Evolutionary conservation across 2,329 filamentous ascomycete species (phyloP).

Genomic region (Fusarium tjaetaba): DNA sequence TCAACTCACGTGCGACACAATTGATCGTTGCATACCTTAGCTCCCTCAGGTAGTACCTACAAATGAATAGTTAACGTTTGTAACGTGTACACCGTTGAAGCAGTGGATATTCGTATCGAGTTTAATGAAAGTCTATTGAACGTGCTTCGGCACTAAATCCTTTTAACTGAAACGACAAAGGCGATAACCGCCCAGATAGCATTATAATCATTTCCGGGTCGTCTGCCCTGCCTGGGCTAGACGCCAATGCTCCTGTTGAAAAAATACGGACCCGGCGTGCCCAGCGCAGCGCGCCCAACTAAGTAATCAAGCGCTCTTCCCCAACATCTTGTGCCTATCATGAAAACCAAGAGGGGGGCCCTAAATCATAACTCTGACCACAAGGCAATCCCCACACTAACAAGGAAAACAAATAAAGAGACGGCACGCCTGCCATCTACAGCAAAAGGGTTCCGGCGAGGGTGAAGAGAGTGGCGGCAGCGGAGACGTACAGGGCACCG

Average conservation of each 20-base stretch:
- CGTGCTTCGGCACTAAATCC: slow-evolving; percentile 26
- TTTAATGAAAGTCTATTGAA: slow-evolving; percentile 40
- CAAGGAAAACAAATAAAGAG: slow-evolving; percentile 22
- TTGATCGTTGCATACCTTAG: neutral
- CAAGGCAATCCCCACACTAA: slow-evolving; percentile 20
- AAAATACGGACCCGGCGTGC: slow-evolving; percentile 38
- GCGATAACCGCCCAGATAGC: slow-evolving; percentile 42
- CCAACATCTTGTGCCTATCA: slow-evolving; percentile 32
- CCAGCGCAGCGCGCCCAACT: slow-evolving; percentile 37
- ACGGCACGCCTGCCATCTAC: slow-evolving; percentile 42
- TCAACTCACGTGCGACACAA: slow-evolving; percentile 12
- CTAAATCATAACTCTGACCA: neutral
- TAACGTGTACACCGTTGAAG: neutral
- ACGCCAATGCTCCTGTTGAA: slow-evolving; percentile 42
- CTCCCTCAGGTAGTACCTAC: neutral
- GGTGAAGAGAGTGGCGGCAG: slow-evolving; percentile 49
- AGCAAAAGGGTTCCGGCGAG: slow-evolving; percentile 53
- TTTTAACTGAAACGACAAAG: slow-evolving; percentile 38
- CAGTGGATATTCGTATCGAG: neutral
- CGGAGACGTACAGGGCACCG: slow-evolving; percentile 50
- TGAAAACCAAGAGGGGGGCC: slow-evolving; percentile 31
- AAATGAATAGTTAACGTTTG: neutral
- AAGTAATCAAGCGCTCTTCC: slow-evolving; percentile 33
- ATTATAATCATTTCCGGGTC: slow-evolving; percentile 44
- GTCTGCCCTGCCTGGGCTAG: slow-evolving; percentile 39